These are phyloP conservation scores for Neoascochyta sp. DNA, from an alignment of 2,329 filamentous ascomycete genomes.

Conservation along the genomic window DNA sequence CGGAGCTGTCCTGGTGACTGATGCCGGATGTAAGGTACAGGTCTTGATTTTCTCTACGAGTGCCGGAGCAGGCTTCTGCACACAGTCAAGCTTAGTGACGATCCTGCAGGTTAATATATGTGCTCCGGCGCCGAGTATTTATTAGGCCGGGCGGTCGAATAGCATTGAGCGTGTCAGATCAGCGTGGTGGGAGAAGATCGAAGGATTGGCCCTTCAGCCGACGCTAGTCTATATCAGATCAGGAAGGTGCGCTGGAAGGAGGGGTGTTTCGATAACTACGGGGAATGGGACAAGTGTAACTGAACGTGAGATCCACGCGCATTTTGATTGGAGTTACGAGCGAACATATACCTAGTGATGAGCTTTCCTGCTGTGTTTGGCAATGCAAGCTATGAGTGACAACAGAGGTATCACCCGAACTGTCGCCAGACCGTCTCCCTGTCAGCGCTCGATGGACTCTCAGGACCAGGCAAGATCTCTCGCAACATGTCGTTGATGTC, in stretches of 20 bases:
- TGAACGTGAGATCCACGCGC: slow-evolving; percentile 8
- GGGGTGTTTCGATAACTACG: background rate
- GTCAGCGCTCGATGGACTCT: slow-evolving; percentile 22
- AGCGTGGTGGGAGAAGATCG: slow-evolving; percentile 7
- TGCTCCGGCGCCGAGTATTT: no score
- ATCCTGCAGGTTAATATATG: slow-evolving; percentile 8
- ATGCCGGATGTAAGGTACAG: slow-evolving; percentile 1
- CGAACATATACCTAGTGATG: no score
- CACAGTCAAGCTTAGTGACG: slow-evolving; percentile 2
- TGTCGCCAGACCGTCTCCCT: slow-evolving; percentile 27
- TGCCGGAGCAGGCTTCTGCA: slow-evolving; percentile 3
- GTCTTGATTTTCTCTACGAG: background rate
- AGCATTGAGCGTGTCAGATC: background rate
- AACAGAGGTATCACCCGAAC: slow-evolving; percentile 24
- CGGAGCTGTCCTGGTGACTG: no score
- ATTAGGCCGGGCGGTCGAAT: slow-evolving; percentile 5
- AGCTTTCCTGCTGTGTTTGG: no score
- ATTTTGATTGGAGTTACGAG: no score
- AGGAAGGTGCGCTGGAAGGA: slow-evolving; percentile 15
- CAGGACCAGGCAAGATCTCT: slow-evolving; percentile 45
- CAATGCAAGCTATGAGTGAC: no score
- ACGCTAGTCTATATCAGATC: slow-evolving; percentile 11
- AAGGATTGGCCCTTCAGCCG: slow-evolving; percentile 11
- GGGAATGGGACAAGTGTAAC: no score
- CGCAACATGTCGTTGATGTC: slow-evolving; percentile 46